Base-by-base conservation (phyloP, 306 rosid genomes). In the Amphicarpaea edgeworthii region DNA sequence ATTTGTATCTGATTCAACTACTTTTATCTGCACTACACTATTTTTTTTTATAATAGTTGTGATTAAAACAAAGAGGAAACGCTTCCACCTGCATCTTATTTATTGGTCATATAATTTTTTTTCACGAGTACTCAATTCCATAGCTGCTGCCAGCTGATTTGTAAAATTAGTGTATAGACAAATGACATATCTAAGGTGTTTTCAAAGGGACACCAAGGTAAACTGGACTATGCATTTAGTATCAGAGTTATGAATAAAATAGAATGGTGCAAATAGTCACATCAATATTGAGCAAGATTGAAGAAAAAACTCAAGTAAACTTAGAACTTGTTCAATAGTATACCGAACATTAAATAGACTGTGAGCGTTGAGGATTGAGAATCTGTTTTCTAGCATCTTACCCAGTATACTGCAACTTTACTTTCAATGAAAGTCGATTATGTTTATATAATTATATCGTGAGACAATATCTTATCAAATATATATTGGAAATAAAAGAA, bases 161-260 rank as follows among this genome's bases (percentile, higher is more conserved):
- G 47, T 19, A 32, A 19, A 21, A 16, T 11, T 6, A 26, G 3
- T 26, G 60, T 28, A 68, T 68, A 10, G 2, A 28, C 11, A 15
- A 16, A 46, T 16, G 30, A 9, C 42, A 43, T 68, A 15, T 68
- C 23, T 15, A n/a, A n/a, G 42, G 42, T 60, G 7, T 43, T 32
- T n/a, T n/a, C 23, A 15, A 2, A 60, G 66, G 9, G 41, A 17
- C 42, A 28, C 14, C 38, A 26, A 30, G 32, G 68, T 42, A 15
- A 3, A 61, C 68, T 61, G 2, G 46, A 30, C 8, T 32, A 61
- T 34, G 68, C 0, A 7, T 62, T 62, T 34, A 28, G 47, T 23
- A 62, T 62, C 42, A 60, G 66, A n/a, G 43, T 61, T 61, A 62
- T 62, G 68, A 62, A 62, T 37, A 16, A 37, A 62, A 62, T 34